Base-by-base conservation (phyloP, 2,329 filamentous ascomycete species). In the Chrysosporium keratinophilum region DNA sequence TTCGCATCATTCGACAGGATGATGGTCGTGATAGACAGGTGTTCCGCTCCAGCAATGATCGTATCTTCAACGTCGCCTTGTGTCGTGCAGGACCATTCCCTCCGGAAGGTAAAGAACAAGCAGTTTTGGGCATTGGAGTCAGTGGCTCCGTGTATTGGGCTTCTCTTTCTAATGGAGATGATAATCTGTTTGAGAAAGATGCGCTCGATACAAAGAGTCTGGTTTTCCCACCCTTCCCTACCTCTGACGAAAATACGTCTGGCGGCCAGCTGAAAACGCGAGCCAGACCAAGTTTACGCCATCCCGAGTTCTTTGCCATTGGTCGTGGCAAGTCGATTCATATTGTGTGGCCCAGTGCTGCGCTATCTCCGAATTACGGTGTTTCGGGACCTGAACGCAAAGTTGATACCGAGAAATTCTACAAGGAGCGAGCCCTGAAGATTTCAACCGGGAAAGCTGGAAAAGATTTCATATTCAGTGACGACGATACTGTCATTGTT, bases 71-170 rank as follows among this genome's bases (percentile, higher is more conserved):
- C 66, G 84, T 98, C 19, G 81, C 88, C 61, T 81, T 95, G 59
- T 94, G 88, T 52, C 81, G 83, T 19, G 83, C 81, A 3, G 76
- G 80, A 2, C 68, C 77, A 41, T 74, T 78, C 15, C 67, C 71
- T 41, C 71, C 75, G 15, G 70, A 74, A 17, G 71, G 77, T 17
- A 81, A 83, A 37, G 81, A 84, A 52, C 89, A 98, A 68, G 82
- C 87, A 45, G 85, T 97, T 52, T 84, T 98, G 54, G 91, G 87
- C 40, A 97, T 93, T 54, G 91, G 91, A 56, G 85, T 96, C 62
- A 95, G 91, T 64, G 94, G 93, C 43, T 87, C 90, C 9, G 88
- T 97, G n/a, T 96, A 97, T 74, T 98, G 93, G 87, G 84, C 89
- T 10, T 79, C 87, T 65, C 81, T 95, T 61, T 84, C 82, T 57